Conservation (phyloP, 108 stramenopile genomes). For the Chaetoceros tenuissimus region DNA sequence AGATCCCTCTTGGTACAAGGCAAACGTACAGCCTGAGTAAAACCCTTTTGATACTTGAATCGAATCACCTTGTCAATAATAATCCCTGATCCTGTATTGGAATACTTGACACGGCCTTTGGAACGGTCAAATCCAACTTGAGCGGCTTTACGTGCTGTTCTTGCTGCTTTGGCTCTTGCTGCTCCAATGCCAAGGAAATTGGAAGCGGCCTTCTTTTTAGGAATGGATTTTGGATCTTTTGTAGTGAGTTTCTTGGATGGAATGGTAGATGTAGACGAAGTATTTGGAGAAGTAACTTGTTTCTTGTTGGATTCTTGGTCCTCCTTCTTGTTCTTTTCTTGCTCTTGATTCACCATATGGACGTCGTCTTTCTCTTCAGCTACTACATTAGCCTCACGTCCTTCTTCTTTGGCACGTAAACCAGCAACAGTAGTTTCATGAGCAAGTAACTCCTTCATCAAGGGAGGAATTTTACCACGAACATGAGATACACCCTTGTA, state of each 20-base stretch:
- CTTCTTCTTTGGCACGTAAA: constrained; percentile 33
- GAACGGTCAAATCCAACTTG: constrained; percentile 52
- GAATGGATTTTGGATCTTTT: neutral
- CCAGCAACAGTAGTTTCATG: constrained; percentile 46
- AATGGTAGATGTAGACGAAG: too few species aligned
- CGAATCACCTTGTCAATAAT: constrained; percentile 54
- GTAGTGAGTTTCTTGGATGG: too few species aligned
- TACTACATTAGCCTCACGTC: too few species aligned
- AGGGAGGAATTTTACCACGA: constrained; percentile 15
- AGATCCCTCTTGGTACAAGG: constrained; percentile 58
- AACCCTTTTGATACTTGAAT: constrained; percentile 79
- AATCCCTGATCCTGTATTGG: constrained; percentile 69
- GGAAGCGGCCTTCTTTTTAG: constrained; percentile 16
- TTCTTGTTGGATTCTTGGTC: constrained; percentile 1
- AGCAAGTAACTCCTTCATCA: constrained; percentile 59
- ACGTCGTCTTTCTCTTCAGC: too few species aligned
- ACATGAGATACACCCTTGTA: constrained; percentile 16
- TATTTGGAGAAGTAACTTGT: constrained; percentile 11
- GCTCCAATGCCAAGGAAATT: constrained; percentile 67
- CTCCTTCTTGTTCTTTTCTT: constrained; percentile 2
- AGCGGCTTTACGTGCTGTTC: constrained; percentile 43
- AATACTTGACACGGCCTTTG: constrained; percentile 38
- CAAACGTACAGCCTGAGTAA: constrained; percentile 72
- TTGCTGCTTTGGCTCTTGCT: constrained; percentile 47
- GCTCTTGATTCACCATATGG: too few species aligned